Conservation (phyloP, 1,139 yeast species). For the Magnusiomyces suaveolens region DNA sequence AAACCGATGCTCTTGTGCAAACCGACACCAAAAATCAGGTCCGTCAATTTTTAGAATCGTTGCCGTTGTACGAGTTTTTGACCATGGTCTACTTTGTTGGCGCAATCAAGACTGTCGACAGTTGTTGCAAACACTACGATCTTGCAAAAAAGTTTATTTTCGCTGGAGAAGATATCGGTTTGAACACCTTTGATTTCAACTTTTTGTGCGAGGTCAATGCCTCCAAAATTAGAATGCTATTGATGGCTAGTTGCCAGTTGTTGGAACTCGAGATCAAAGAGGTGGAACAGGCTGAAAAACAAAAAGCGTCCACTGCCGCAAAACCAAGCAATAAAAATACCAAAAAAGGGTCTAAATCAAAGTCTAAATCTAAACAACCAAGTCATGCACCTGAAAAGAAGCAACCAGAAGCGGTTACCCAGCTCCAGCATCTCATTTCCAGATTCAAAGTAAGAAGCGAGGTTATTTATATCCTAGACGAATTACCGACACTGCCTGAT, state of each 20-base stretch:
- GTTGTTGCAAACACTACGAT: background rate
- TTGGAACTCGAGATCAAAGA: background rate
- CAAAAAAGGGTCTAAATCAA: background rate
- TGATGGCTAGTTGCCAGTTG: background rate
- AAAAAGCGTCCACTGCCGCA: background rate
- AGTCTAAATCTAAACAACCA: background rate
- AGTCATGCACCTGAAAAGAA: background rate
- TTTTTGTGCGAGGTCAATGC: background rate
- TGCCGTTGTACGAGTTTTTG: background rate
- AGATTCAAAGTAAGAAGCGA: background rate
- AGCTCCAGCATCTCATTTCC: background rate
- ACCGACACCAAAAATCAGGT: background rate
- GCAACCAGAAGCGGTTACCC: background rate
- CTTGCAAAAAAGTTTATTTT: background rate
- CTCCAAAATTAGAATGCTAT: background rate
- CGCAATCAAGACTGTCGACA: slow-evolving; percentile 2
- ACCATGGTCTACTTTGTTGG: background rate
- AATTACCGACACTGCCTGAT: background rate
- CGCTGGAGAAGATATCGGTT: slow-evolving; percentile 2
- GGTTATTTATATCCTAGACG: background rate
- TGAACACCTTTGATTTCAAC: background rate
- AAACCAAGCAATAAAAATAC: background rate
- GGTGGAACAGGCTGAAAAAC: background rate
- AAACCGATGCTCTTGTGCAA: background rate
- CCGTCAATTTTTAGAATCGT: background rate